Percentiles rank a stretch among this genome's conserved stretches.
Conservation (phyloP, 257 asterid genomes). For the Primulina huaijiensis region DNA sequence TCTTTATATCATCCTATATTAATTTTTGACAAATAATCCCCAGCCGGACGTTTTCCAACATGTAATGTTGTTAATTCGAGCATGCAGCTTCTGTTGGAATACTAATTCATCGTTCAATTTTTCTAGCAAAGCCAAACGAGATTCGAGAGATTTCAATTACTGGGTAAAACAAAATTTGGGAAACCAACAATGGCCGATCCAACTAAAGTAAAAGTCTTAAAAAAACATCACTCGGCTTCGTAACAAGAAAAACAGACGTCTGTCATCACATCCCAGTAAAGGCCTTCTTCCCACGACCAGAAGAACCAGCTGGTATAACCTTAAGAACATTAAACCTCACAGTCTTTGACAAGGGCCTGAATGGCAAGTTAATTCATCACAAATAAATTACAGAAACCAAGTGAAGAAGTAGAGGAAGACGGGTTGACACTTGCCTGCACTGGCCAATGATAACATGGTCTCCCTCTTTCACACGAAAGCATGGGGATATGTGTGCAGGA, state of each 20-base stretch:
- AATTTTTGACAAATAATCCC: no score
- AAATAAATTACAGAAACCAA: background rate
- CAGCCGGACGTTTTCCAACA: background rate
- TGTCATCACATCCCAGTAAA: conserved; percentile 59
- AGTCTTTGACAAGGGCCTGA: conserved; percentile 80
- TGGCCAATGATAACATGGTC: conserved; percentile 78
- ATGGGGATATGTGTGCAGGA: conserved; percentile 82
- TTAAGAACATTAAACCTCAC: conserved; percentile 81
- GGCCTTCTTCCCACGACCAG: conserved; percentile 88
- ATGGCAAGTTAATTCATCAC: background rate
- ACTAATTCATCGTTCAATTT: background rate
- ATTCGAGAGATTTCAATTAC: background rate
- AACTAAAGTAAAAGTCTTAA: conserved; percentile 19
- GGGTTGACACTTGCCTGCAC: conserved; percentile 53
- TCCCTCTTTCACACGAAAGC: conserved; percentile 86
- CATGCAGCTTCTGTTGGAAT: background rate
- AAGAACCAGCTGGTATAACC: conserved; percentile 81
- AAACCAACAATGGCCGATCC: conserved; percentile 17
- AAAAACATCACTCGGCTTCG: conserved; percentile 4
- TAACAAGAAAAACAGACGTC: conserved; percentile 12
- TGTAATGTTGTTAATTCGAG: background rate
- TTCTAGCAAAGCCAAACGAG: background rate
- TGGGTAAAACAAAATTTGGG: background rate
- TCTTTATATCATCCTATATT: no score
- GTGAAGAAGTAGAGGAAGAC: background rate